A percentile compares a stretch with the other conserved stretches of the same genome.
These are phyloP conservation scores for Ichthyophthirius multifiliis DNA, from an alignment of 169 alveolate genomes.

Conservation along the genomic window DNA sequence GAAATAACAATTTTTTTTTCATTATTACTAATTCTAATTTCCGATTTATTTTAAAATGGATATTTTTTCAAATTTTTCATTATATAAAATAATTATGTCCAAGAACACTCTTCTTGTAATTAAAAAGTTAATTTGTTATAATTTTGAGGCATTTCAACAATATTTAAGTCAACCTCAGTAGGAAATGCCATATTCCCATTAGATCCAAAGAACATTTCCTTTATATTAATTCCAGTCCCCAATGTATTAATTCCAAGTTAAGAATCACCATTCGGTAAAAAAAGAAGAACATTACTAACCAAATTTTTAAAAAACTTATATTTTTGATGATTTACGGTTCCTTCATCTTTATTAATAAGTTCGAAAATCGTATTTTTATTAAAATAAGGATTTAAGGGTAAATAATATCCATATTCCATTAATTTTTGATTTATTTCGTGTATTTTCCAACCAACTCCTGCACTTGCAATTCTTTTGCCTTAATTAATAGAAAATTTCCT, in stretches of 20 bases:
- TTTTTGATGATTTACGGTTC: background rate
- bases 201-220: background rate
- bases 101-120: background rate
- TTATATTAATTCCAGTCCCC: background rate
- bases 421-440: background rate
- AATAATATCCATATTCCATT: background rate
- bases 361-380: background rate
- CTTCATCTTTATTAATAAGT: background rate
- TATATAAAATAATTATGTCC: background rate
- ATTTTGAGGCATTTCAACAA: background rate
- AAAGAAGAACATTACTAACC: background rate
- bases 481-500: background rate
- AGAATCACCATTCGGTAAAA: background rate
- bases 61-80: background rate
- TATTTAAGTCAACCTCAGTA: background rate
- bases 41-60: background rate
- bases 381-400: background rate
- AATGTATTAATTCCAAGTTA: background rate
- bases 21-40: background rate
- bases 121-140: background rate
- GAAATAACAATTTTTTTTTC: background rate
- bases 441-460: background rate
- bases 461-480: background rate
- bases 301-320: background rate
- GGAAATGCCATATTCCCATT: background rate